A percentile compares a stretch with the other conserved stretches of the same genome.
phyloP scores from a whole-genome alignment of 352 stramenopile species.

The Globisporangium canariense region DNA sequence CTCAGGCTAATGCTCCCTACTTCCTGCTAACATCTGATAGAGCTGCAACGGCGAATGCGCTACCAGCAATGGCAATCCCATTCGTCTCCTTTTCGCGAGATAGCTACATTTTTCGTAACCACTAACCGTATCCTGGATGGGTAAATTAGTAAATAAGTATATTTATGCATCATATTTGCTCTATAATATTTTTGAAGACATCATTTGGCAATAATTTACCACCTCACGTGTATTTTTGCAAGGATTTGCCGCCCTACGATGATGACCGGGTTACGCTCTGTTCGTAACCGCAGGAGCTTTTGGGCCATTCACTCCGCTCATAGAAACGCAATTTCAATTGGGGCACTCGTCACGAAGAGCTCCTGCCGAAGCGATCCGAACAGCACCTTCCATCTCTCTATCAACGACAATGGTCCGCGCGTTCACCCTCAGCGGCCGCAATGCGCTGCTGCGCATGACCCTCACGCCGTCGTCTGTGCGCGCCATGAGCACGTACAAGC shows the following conservation, averaged over 20 bases:
- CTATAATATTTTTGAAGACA: no score
- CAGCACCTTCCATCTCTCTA: not conserved
- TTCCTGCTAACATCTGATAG: no score
- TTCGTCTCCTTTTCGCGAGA: no score
- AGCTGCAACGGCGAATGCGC: no score
- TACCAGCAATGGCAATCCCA: no score
- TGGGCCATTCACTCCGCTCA: slow-evolving; percentile 3
- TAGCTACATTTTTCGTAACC: no score
- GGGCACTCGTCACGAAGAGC: not conserved
- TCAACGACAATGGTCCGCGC: slow-evolving; percentile 13
- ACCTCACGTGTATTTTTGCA: not conserved
- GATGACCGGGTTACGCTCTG: not conserved
- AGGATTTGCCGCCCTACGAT: not conserved
- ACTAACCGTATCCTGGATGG: no score
- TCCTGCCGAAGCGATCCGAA: not conserved
- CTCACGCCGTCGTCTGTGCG: slow-evolving; percentile 19
- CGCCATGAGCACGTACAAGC: slow-evolving; percentile 73
- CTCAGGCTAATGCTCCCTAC: no score
- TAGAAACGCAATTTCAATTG: slow-evolving; percentile 7
- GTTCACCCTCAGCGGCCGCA: slow-evolving; percentile 11
- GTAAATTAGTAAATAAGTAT: no score
- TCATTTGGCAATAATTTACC: no score
- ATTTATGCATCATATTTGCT: no score
- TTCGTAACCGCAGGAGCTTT: not conserved
- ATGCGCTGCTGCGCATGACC: slow-evolving; percentile 9